phyloP scores from a whole-genome alignment of 768 basidiomycete species.

The Boletus tylopilopsis region DNA sequence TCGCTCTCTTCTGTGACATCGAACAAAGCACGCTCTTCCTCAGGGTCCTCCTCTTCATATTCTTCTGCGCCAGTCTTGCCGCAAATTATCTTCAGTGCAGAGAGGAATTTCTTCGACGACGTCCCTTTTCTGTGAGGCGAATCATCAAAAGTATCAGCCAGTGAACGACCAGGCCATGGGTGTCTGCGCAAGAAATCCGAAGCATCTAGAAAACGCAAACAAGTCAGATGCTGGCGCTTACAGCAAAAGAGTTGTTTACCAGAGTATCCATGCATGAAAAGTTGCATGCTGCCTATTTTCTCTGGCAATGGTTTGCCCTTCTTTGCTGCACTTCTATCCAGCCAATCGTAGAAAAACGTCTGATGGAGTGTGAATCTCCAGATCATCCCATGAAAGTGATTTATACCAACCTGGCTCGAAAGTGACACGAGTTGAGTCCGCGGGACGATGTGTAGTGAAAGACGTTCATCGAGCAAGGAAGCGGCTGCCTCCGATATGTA shows the following conservation, averaged over 20 bases:
- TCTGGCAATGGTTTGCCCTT: constrained; percentile 82
- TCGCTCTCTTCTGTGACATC: constrained; percentile 60
- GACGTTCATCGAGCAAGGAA: constrained; percentile 71
- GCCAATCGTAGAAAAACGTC: constrained; percentile 94
- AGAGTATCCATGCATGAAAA: constrained; percentile 79
- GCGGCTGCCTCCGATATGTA: constrained; percentile 91
- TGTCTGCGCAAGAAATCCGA: constrained; percentile 83
- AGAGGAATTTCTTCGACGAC: constrained; percentile 62
- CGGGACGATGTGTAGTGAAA: constrained; percentile 79
- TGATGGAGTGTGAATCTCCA: constrained; percentile 24
- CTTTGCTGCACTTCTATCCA: constrained; percentile 76
- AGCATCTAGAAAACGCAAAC: constrained; percentile 51
- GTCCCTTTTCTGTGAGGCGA: constrained; percentile 71
- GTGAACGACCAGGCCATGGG: constrained; percentile 84
- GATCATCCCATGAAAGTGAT: not conserved
- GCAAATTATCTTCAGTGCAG: constrained; percentile 75
- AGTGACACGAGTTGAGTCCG: constrained; percentile 80
- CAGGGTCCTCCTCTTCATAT: constrained; percentile 69
- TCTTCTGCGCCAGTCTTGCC: constrained; percentile 78
- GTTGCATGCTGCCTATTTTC: constrained; percentile 90
- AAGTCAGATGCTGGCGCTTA: not conserved
- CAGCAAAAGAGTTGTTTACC: constrained; percentile 37
- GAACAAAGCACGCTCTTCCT: constrained; percentile 68
- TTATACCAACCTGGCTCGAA: constrained; percentile 55
- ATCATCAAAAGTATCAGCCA: constrained; percentile 84